These are phyloP conservation scores for Ligustrum vulgare DNA, from an alignment of 257 asterid species.

Conservation along the genomic window DNA sequence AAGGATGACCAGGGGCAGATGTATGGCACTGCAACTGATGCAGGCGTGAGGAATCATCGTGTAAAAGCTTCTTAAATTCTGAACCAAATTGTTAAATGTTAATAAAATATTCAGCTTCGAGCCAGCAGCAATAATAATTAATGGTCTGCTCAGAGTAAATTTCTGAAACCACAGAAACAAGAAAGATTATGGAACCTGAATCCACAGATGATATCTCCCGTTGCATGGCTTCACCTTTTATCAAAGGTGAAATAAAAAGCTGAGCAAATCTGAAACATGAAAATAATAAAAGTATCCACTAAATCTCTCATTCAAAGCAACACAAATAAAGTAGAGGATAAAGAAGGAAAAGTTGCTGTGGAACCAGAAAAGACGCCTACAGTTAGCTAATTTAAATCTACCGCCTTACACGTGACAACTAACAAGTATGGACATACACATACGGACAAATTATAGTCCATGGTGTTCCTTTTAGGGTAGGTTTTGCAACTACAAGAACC, in stretches of 20 bases:
- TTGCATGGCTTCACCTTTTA: slow-evolving; percentile 96
- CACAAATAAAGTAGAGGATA: slow-evolving; percentile 17
- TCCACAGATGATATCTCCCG: slow-evolving; percentile 91
- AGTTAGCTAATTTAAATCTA: too few species aligned
- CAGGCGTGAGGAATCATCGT: too few species aligned
- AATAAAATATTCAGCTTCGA: slow-evolving; percentile 21
- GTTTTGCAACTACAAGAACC: too few species aligned
- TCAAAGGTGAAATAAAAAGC: slow-evolving; percentile 80
- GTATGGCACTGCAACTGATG: too few species aligned
- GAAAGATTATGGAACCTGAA: slow-evolving; percentile 61
- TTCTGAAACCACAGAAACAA: slow-evolving; percentile 1
- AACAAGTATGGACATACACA: too few species aligned
- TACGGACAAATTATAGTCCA: too few species aligned
- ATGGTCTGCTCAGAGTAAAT: neutral
- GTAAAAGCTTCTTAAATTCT: too few species aligned
- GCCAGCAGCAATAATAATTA: slow-evolving; percentile 16
- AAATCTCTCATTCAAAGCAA: slow-evolving; percentile 6
- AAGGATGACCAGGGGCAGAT: too few species aligned
- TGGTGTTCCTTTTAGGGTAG: too few species aligned
- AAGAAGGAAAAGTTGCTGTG: too few species aligned
- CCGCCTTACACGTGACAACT: too few species aligned
- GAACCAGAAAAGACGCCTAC: too few species aligned
- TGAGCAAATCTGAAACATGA: slow-evolving; percentile 75
- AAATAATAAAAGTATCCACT: slow-evolving; percentile 23
- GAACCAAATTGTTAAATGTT: slow-evolving; percentile 34